These are phyloP conservation scores for Eutrema heterophyllum DNA, from an alignment of 345 rosid species.

Conservation along the genomic window DNA sequence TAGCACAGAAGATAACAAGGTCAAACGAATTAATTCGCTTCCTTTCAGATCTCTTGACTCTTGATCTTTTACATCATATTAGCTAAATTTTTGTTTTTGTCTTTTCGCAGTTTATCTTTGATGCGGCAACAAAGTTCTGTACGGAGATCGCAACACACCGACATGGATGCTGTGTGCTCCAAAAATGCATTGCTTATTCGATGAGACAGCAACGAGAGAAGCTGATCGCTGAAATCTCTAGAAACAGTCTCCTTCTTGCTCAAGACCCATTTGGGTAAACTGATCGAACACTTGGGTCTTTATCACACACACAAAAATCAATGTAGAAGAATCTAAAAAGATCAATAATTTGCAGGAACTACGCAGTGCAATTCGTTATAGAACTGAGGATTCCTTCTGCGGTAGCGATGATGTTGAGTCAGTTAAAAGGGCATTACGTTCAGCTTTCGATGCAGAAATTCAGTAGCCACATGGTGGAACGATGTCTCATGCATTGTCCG, in stretches of 20 bases:
- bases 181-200: constrained; percentile 50
- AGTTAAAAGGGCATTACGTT: constrained; percentile 52
- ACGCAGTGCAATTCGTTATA: constrained; percentile 54
- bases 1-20: constrained; percentile 56
- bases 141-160: constrained; percentile 55
- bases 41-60: not conserved
- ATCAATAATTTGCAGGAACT: constrained; percentile 34
- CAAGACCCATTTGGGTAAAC: constrained; percentile 53
- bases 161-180: constrained; percentile 67
- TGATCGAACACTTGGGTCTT: not conserved
- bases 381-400: constrained; percentile 45
- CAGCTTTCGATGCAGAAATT: constrained; percentile 51
- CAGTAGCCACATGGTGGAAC: constrained; percentile 57
- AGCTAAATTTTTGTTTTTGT: not conserved
- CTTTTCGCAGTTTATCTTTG: constrained; percentile 41
- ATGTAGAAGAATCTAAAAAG: not conserved
- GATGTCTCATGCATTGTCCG: constrained; percentile 37
- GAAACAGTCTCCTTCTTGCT: constrained; percentile 47
- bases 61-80: not conserved
- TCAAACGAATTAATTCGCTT: not conserved
- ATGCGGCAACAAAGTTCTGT: constrained; percentile 46
- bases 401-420: constrained; percentile 36
- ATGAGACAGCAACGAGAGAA: constrained; percentile 40
- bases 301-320: not conserved
- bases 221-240: constrained; percentile 39